Evolutionary conservation across 805 yeast genomes (phyloP).

Genomic region (Hanseniaspora jakobsenii): DNA sequence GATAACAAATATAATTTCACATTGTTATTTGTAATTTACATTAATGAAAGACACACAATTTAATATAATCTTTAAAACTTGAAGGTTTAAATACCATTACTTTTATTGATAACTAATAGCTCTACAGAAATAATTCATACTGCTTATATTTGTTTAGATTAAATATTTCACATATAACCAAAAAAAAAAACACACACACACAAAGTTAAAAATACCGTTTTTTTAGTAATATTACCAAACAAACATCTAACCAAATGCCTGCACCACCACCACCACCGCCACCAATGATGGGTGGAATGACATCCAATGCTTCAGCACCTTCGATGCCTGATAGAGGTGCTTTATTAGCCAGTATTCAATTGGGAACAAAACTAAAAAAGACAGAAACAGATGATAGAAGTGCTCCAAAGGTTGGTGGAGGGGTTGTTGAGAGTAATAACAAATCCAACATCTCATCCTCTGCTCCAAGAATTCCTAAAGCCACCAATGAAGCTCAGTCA

Average conservation of each 20-base stretch:
- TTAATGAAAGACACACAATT: too few relatives aligned
- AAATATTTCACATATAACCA: too few relatives aligned
- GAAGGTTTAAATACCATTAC: too few relatives aligned
- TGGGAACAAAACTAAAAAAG: slow-evolving; percentile 50
- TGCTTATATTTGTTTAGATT: too few relatives aligned
- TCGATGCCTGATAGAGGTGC: slow-evolving; percentile 35
- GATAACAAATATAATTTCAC: too few relatives aligned
- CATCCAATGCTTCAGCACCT: slow-evolving; percentile 26
- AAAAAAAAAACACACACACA: not conserved
- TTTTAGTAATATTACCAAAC: too few relatives aligned
- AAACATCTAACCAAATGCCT: too few relatives aligned
- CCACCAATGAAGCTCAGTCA: slow-evolving; percentile 6
- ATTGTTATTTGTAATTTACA: too few relatives aligned
- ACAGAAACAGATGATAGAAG: slow-evolving; percentile 58
- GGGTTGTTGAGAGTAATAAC: slow-evolving; percentile 18
- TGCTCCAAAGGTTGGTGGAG: slow-evolving; percentile 41
- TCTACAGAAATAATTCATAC: too few relatives aligned
- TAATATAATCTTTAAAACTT: too few relatives aligned
- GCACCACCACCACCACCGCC: slow-evolving; percentile 52
- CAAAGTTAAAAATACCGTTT: not conserved
- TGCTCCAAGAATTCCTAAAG: slow-evolving; percentile 27
- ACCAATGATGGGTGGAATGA: slow-evolving; percentile 26
- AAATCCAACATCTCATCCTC: slow-evolving; percentile 16
- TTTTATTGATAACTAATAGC: too few relatives aligned
- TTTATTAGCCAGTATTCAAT: slow-evolving; percentile 70